phyloP scores from a whole-genome alignment of 495 filamentous ascomycete genomes.

The Daldinia childiae region DNA sequence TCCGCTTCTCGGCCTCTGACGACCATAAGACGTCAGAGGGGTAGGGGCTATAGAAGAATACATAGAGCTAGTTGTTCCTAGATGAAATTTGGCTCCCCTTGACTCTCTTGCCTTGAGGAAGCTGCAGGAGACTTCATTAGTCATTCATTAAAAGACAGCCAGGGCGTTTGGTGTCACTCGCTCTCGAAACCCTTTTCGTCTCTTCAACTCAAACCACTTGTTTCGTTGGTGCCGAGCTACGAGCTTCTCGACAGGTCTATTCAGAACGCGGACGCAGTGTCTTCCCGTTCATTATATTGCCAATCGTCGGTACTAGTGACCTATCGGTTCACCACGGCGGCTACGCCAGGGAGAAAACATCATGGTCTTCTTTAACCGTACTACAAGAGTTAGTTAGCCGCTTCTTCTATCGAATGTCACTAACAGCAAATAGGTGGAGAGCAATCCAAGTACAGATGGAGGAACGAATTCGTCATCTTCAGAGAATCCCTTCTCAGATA shows the following conservation, averaged over 20 bases:
- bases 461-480: neutral
- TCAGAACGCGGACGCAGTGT: neutral
- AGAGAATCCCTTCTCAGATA: constrained; percentile 22
- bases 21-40: neutral
- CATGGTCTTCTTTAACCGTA: neutral
- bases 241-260: neutral
- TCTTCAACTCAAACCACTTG: neutral
- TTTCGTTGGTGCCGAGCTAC: neutral
- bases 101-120: neutral
- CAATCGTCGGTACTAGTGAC: constrained; percentile 1
- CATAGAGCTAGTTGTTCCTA: constrained; percentile 10
- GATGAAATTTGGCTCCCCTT: neutral
- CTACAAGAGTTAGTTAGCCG: constrained; percentile 18
- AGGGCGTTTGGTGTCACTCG: constrained; percentile 6
- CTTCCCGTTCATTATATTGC: neutral
- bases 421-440: constrained; percentile 15
- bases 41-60: neutral
- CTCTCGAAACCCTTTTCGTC: neutral
- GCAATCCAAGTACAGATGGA: neutral
- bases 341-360: neutral
- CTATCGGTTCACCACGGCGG: neutral
- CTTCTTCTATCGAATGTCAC: neutral
- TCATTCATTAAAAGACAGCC: constrained; percentile 25
- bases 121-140: constrained; percentile 12
- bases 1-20: neutral